phyloP scores from a whole-genome alignment of 2,329 filamentous ascomycete species.

The Byssothecium circinans region DNA sequence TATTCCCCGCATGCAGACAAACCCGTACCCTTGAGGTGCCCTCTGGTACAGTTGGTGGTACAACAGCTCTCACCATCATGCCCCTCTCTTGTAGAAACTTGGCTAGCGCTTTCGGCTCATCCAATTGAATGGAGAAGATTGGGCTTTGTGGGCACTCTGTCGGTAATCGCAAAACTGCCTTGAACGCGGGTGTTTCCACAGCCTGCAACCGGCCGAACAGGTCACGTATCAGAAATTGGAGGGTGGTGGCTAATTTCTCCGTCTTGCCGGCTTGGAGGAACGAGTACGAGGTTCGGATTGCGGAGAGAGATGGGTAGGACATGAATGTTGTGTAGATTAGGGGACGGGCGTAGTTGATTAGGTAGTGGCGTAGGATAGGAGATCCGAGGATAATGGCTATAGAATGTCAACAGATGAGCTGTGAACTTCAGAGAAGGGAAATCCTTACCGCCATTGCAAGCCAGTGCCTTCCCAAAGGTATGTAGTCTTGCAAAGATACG shows the following conservation, averaged over 20 bases:
- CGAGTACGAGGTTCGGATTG: conserved; percentile 42
- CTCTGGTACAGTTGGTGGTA: conserved; percentile 46
- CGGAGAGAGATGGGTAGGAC: conserved; percentile 46
- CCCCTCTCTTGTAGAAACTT: conserved; percentile 27
- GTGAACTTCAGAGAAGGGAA: not conserved
- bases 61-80: conserved; percentile 43
- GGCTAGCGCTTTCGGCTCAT: conserved; percentile 31
- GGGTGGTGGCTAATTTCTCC: conserved; percentile 21
- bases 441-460: conserved; percentile 68
- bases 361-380: conserved; percentile 31
- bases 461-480: conserved; percentile 69
- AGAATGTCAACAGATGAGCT: conserved; percentile 1
- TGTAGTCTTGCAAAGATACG: conserved; percentile 62
- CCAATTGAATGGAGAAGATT: conserved; percentile 39
- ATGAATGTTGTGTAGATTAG: conserved; percentile 49
- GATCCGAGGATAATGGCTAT: conserved; percentile 39
- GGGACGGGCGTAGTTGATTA: conserved; percentile 44
- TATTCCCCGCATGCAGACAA: conserved; percentile 48
- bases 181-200: conserved; percentile 13
- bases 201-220: conserved; percentile 20
- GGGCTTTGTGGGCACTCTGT: conserved; percentile 30
- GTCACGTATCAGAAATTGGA: conserved; percentile 28
- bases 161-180: conserved; percentile 23
- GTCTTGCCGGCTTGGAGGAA: conserved; percentile 28
- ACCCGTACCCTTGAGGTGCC: conserved; percentile 46